Base-by-base conservation (phyloP, 1,284 basidiomycete species). In the Amylostereum areolatum region DNA sequence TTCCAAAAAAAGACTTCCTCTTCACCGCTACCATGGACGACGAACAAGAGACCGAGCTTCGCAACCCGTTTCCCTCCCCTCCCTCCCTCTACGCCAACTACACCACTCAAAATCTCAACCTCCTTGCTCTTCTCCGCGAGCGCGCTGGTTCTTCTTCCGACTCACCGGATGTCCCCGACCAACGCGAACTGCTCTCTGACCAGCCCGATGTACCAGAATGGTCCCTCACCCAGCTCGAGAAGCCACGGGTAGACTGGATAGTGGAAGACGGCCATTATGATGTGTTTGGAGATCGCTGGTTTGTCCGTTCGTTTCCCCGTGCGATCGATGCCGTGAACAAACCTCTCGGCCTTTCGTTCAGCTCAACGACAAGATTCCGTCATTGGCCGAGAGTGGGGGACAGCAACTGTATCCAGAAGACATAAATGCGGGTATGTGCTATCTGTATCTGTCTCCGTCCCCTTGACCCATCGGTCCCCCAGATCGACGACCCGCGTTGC, bases 211-310 rank as follows among this genome's bases (percentile, higher is more conserved):
- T 89, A 8, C 86, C 87, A 3, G 77, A 85, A 27, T 90, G 84
- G 83, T 73, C 83, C 11, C 68, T 90, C 31, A 65, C 64, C 4
- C 79, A 82, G 52, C 73, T 90, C n/a, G 85, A 89, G 62, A 88
- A 84, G 64, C 87, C 87, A 48, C 75, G 85, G 43, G 81, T 85
- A 12, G 87, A 90, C 61, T 90, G 87, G 87, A 87, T 90, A 49
- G 67, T 85, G 1, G 86, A 89, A 53, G 70, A 72, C 40, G 80
- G 83, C 0, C 70, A 80, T 54, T 89, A 88, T 57, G 77, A 76
- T 49, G 84, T 84, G 18, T 90, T 84, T 62, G 87, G 85, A n/a
- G 86, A 89, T 62, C 75, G 74, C 57, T 89, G 87, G 87, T 81
- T 81, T 82, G 86, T 89, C 64, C 58, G 78, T 57, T 29, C 43